Base-by-base conservation (phyloP, 306 rosid genomes). In the Canavalia gladiata region DNA sequence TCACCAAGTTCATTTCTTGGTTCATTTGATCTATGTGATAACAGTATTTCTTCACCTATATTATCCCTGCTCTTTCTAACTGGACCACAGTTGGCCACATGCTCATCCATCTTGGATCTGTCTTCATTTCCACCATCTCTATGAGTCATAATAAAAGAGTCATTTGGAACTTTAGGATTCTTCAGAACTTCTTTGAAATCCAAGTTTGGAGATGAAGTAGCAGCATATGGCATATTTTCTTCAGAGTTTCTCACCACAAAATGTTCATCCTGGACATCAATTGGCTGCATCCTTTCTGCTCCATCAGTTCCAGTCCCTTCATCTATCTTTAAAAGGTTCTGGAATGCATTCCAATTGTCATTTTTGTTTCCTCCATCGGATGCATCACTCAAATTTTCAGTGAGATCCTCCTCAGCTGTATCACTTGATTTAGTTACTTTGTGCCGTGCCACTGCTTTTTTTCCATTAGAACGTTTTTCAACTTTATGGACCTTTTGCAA, bases 241-340 rank as follows among this genome's bases (percentile, higher is more conserved):
- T 73, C 86, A 5, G 82, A 78, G 78, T 81, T 86, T 71, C 83
- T 79, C n/a, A 47, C 13, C 73, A 50, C 54, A 74, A 87, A 84
- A 54, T 85, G 84, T 69, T 86, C 94, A 54, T 80, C 87, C 75
- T 82, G 86, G 82, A 83, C 83, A 87, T 82, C 82, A 25, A 34
- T 55, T 37, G 81, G 18, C 68, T 77, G 72, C 63, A 42, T 72
- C 78, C 55, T 84, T 58, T 74, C 86, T 42, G 81, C 72, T 72
- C 18, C 72, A 72, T 79, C 62, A 55, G 8, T 68, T 63, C 78
- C 81, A 3, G 72, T 75, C 43, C 70, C 85, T 29, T 86, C 85
- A 69, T 86, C 84, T 73, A 78, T 89, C 87, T 86, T 84, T 81
- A 86, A 55, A 79, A 76, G 80, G 78, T 82, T 86, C 81, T 86